A percentile compares a stretch with the other conserved stretches of the same genome.
Conservation (phyloP, 345 rosid species). For the Capsella bursapastoris region DNA sequence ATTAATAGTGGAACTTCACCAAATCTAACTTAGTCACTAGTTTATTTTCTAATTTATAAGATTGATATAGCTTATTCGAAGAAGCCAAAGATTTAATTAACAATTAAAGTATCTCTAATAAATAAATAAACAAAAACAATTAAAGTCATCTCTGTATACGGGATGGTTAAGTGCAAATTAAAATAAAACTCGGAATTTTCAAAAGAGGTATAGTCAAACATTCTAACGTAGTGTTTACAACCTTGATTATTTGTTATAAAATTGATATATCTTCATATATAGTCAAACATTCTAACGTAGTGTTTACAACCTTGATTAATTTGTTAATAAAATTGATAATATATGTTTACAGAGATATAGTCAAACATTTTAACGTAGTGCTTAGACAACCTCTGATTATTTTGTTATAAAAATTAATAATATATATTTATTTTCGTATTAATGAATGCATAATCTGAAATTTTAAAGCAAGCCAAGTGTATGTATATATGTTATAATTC, state of each 20-base stretch:
- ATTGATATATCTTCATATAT: too few species aligned
- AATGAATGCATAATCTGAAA: not conserved
- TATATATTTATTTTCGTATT: not conserved
- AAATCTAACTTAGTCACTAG: not conserved
- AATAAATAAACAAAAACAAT: too few species aligned
- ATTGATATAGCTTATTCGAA: not conserved
- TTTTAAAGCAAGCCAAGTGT: not conserved
- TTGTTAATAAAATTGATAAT: not conserved
- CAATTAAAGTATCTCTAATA: not conserved
- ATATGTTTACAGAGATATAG: not conserved
- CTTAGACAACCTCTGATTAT: not conserved
- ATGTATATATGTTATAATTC: not conserved
- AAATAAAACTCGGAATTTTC: not conserved
- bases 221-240: not conserved
- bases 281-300: not conserved
- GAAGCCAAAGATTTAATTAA: not conserved
- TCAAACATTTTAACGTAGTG: not conserved
- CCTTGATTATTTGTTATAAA: not conserved
- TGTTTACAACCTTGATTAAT: not conserved
- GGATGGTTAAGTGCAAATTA: not conserved
- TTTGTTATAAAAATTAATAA: not conserved
- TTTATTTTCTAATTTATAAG: not conserved
- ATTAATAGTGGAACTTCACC: slow-evolving; percentile 10
- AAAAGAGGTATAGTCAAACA: not conserved
- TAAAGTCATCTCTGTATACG: not conserved